A percentile compares a stretch with the other conserved stretches of the same genome.
Conservation (phyloP, 2,329 filamentous ascomycete species). For the Cercospora sp. region DNA sequence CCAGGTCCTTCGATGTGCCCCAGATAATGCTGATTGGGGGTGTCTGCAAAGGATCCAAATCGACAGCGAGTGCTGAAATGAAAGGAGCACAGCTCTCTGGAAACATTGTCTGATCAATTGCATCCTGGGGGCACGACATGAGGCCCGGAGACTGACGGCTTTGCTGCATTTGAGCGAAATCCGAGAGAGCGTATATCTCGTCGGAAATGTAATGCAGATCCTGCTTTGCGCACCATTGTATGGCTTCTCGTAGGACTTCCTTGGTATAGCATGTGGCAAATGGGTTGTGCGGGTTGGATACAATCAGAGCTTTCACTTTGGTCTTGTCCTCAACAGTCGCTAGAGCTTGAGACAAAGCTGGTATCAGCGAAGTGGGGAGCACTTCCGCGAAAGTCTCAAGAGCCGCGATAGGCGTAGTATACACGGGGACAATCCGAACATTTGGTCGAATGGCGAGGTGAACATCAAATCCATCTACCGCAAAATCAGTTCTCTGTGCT, state of each 20-base stretch:
- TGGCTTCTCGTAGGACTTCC: neutral
- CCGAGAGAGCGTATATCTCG: neutral
- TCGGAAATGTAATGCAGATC: neutral
- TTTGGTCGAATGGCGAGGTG: neutral
- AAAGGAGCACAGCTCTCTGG: neutral
- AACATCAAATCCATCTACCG: neutral
- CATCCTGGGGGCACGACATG: neutral
- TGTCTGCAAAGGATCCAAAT: neutral
- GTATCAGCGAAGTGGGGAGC: neutral
- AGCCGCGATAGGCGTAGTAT: neutral
- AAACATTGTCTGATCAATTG: neutral
- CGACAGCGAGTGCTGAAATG: neutral
- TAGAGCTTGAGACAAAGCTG: neutral
- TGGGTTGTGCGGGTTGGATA: neutral
- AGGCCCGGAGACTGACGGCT: neutral
- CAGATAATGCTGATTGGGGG: neutral
- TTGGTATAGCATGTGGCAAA: neutral
- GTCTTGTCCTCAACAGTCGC: neutral
- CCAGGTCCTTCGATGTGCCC: neutral
- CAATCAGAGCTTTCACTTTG: neutral
- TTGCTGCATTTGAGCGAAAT: neutral
- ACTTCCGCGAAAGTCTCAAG: neutral
- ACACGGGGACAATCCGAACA: neutral
- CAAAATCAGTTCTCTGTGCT: neutral
- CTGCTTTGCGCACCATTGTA: neutral